These are phyloP conservation scores for Diversispora eburnea DNA, from an alignment of 192 early-diverging fungal genomes.

Conservation along the genomic window DNA sequence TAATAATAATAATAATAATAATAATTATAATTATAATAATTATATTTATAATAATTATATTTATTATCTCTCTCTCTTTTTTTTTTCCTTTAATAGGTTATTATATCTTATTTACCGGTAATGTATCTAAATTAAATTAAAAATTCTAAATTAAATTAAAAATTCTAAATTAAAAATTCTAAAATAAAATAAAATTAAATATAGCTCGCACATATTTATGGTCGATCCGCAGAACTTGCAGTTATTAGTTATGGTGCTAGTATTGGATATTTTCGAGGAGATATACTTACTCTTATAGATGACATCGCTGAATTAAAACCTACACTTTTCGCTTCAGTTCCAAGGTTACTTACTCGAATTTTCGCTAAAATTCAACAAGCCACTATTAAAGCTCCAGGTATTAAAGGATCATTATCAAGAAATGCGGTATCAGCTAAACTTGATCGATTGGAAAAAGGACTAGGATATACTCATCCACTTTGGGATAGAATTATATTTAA, in stretches of 20 bases:
- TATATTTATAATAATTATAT: no score
- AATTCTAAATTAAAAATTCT: neutral
- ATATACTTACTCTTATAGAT: constrained; percentile 70
- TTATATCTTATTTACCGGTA: constrained; percentile 25
- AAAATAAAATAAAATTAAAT: neutral
- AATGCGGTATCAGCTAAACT: constrained; percentile 62
- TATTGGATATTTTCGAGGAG: constrained; percentile 45
- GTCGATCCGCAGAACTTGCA: constrained; percentile 21
- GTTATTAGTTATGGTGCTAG: constrained; percentile 7
- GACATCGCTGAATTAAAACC: constrained; percentile 78
- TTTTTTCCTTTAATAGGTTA: neutral
- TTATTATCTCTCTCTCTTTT: neutral
- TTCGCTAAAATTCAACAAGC: constrained; percentile 55
- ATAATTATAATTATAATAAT: no score
- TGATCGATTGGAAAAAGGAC: constrained; percentile 50
- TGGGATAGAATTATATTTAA: constrained; percentile 89
- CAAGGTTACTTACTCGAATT: constrained; percentile 87
- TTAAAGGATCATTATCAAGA: constrained; percentile 51
- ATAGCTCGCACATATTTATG: constrained; percentile 32
- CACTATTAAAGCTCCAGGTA: constrained; percentile 60
- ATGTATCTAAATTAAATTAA: neutral
- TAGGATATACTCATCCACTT: constrained; percentile 63
- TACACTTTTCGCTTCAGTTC: constrained; percentile 84
- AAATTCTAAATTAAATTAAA: neutral
- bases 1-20: no score